Evolutionary conservation across 345 rosid genomes (phyloP), one percentile per base, ranked within the genome.

Genomic region (Salix suchowensis): DNA sequence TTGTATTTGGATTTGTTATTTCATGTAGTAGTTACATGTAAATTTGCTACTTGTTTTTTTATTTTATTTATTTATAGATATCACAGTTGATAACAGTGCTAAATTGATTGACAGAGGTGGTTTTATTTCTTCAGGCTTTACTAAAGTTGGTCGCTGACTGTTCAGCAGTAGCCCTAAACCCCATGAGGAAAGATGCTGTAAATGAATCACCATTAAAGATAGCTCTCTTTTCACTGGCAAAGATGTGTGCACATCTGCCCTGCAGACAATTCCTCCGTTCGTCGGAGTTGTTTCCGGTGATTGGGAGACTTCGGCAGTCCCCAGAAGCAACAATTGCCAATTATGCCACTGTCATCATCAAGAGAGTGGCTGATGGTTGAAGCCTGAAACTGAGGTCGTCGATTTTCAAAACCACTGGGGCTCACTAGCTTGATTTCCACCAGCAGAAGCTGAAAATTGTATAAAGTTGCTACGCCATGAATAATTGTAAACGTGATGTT

Each of bases 141-240:
- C 79, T 96, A 46, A 91, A 84, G 84, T 76, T 96, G 85, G 95
- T 93, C 8, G 82, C 85, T 1, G 97, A 96, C 77, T 92, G 91
- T 80, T 91, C 97, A 23, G 87, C 78, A 9, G 70, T 82, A 76
- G 97, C 97, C 37, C 79, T 93, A 69, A 89, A 87, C 77, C 97
- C 98, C 24, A 89, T 83, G 70, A 89, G 88, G 85, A 96, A 68
- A 81, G 92, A 89, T 74, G 82, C 87, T 7, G 88, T 87, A 55
- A 83, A 88, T 26, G 99, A 94, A 79, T 96, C 99, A 19, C 97
- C 97, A 13, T 82, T 96, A 19, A 93, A 92, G 86, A 91, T 96
- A 18, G 97, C 95, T 66, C 91, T 96, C 16, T 93, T 96, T 83
- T 96, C 99, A 54, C 72, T 96, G 82, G 97, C 93, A 16, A 96